A percentile compares a stretch with the other conserved stretches of the same genome.
Conservation (phyloP, 2,329 filamentous ascomycete genomes). For the Botryotinia narcissicola region DNA sequence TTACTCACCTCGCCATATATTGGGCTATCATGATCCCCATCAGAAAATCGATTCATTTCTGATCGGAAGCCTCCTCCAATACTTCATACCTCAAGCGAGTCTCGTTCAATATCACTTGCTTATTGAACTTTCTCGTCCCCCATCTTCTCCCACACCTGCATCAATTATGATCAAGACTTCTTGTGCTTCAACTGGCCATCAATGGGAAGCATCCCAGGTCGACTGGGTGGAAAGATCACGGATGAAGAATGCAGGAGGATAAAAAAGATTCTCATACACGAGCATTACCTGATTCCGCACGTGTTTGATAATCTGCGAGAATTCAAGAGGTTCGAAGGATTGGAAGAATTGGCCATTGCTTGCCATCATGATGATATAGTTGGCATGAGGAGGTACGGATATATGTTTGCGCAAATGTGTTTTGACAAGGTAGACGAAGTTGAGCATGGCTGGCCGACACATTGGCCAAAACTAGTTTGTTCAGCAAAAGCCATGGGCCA, state of each 20-base stretch:
- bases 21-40: constrained; percentile 5
- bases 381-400: constrained; percentile 11
- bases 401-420: constrained; percentile 11
- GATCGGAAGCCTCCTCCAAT: constrained; percentile 11
- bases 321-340: constrained; percentile 9
- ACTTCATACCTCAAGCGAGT: constrained; percentile 15
- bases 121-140: constrained; percentile 8
- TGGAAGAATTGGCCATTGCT: constrained; percentile 8
- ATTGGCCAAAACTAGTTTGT: constrained; percentile 10
- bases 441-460: constrained; percentile 5
- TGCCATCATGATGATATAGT: constrained; percentile 9
- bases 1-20: constrained; percentile 11
- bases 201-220: constrained; percentile 6
- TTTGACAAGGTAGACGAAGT: not conserved
- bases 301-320: constrained; percentile 12
- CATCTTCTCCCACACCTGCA: constrained; percentile 6
- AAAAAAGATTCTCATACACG: constrained; percentile 12
- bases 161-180: constrained; percentile 14
- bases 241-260: constrained; percentile 12
- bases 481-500: not conserved
- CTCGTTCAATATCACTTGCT: constrained; percentile 12
- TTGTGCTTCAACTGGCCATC: constrained; percentile 16
- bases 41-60: not conserved
- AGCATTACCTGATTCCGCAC: constrained; percentile 12
- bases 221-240: constrained; percentile 1